These are phyloP conservation scores for Dactylonectria macrodidyma DNA, from an alignment of 2,329 filamentous ascomycete genomes.

Conservation along the genomic window DNA sequence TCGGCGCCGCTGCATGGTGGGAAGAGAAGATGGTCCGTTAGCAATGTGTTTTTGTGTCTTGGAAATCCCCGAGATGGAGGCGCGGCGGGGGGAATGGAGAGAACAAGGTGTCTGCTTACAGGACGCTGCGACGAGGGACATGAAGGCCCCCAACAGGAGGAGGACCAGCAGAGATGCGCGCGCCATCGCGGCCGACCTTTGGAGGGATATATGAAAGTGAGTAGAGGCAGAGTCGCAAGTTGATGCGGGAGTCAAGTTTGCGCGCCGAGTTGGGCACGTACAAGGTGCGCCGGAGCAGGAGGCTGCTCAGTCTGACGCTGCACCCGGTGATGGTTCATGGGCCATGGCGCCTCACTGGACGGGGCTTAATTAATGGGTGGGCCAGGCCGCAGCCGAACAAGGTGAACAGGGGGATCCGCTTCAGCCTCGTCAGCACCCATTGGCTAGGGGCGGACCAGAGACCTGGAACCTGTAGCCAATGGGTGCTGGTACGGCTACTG, in stretches of 20 bases:
- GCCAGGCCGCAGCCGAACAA: conserved; percentile 8
- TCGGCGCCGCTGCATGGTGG: conserved; percentile 66
- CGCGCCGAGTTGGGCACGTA: conserved; percentile 12
- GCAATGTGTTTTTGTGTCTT: conserved; percentile 26
- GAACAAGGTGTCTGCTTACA: conserved; percentile 54
- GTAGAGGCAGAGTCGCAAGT: conserved; percentile 8
- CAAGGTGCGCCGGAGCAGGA: conserved; percentile 17
- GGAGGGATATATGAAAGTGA: no score
- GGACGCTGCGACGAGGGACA: conserved; percentile 56
- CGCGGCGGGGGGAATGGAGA: conserved; percentile 2
- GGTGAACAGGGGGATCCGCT: conserved; percentile 16
- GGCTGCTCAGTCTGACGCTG: conserved; percentile 20
- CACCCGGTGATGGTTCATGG: conserved; percentile 6
- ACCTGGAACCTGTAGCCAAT: no score
- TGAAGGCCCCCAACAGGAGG: conserved; percentile 55
- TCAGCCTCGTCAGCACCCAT: conserved; percentile 45
- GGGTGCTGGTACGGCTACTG: background rate
- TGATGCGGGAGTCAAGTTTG: background rate
- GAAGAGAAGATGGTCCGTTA: conserved; percentile 32
- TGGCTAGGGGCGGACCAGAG: conserved; percentile 35
- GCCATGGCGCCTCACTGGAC: no score
- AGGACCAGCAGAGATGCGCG: conserved; percentile 55
- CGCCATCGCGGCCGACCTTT: conserved; percentile 53
- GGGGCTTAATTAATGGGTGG: conserved; percentile 2
- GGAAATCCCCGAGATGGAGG: background rate